Evolutionary conservation across 768 basidiomycete species (phyloP), one percentile per base, ranked within the genome.

Genomic region (Leccinum truebloodii): DNA sequence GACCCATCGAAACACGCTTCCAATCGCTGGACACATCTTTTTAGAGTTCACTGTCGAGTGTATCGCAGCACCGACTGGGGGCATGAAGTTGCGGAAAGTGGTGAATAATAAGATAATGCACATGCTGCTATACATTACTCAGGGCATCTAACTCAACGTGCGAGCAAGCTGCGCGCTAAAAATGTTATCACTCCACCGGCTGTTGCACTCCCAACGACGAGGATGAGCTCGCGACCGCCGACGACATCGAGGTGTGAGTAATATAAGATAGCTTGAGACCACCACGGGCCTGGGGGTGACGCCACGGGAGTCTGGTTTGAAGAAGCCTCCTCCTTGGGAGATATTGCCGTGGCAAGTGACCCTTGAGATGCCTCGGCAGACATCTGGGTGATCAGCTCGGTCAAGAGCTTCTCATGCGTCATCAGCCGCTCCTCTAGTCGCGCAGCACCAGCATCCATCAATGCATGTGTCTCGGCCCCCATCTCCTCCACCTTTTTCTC

Each of bases 401-500:
- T 59, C 12, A 81, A 61, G 26, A 74, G 8, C 52, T 63, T 65
- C 44, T 77, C 78, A 64, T 89, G 87, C 55, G 75, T 75, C 28
- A 76, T 77, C 58, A 90, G 72, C 60, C 80, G 78, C 49, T 76
- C 70, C 12, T 77, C 75, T 58, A 91, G 76, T 59, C 78, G 78
- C 48, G 69, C 64, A 74, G 84, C 79, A 65, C 80, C 82, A 6
- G 73, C 76, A 58, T 81, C 79, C 57, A 89, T 67, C 67, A 79
- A 73, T 39, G 68, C 72, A 56, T 76, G 81, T 1, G 71, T 75
- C 64, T 75, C 73, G 1, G 52, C 59, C 48, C 80, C 76, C 62
- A 87, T 85, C 60, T 87, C 83, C 61, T 73, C 71, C 35, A 96
- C 85, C 76, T 94, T 89, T 69, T 80, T 84, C 77, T 98, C 96